Conservation (phyloP, 306 rosid genomes). For the Canavalia gladiata region DNA sequence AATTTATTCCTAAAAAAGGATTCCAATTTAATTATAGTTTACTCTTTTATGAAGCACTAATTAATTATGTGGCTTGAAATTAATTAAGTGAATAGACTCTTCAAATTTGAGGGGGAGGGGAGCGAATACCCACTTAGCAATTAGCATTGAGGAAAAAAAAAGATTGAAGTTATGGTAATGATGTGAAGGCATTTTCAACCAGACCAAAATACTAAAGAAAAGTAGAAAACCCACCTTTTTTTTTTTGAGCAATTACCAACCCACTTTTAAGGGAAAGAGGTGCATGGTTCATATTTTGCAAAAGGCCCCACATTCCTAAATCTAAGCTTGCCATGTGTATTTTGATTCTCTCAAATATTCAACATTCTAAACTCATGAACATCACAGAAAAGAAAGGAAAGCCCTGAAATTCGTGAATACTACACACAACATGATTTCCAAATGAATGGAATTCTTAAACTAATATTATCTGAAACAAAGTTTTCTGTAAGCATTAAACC, state of each 20-base stretch:
- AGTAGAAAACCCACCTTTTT: constrained; percentile 1
- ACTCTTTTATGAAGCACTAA: background rate
- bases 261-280: constrained; percentile 24
- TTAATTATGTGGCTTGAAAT: background rate
- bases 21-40: background rate
- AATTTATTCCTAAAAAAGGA: no score
- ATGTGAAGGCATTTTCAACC: background rate
- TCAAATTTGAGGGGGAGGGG: background rate
- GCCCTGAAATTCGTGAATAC: no score
- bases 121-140: background rate
- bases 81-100: background rate
- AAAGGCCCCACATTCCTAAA: background rate
- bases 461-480: no score
- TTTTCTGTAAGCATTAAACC: no score
- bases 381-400: background rate
- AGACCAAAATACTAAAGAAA: background rate
- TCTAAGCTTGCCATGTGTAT: background rate
- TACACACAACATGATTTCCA: no score
- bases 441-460: no score
- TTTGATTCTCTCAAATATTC: background rate
- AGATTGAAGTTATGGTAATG: background rate
- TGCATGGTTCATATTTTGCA: constrained; percentile 5
- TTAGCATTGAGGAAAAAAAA: background rate
- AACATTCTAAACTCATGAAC: background rate
- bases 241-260: background rate